phyloP scores from a whole-genome alignment of 169 alveolate species.

The Plasmodium berghei region DNA sequence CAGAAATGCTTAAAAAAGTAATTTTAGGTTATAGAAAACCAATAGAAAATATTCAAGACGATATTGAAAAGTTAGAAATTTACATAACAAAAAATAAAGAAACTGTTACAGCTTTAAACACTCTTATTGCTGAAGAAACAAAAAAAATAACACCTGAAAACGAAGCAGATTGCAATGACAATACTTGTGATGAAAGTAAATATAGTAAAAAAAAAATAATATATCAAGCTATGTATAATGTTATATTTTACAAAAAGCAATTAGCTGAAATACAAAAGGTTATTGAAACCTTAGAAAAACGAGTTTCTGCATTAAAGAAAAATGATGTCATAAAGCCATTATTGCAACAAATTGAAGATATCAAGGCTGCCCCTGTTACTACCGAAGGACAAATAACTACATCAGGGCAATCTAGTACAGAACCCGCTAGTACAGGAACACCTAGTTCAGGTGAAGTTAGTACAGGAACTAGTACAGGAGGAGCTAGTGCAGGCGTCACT shows the following conservation, averaged over 20 bases:
- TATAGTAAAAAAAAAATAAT: not conserved
- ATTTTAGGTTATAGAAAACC: conserved; percentile 59
- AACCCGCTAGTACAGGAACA: no score
- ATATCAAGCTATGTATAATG: conserved; percentile 27
- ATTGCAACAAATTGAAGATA: conserved; percentile 2
- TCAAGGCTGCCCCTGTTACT: not conserved
- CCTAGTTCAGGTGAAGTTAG: no score
- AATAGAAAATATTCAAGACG: conserved; percentile 44
- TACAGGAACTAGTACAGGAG: no score
- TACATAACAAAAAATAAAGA: conserved; percentile 7
- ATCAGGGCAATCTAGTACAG: no score
- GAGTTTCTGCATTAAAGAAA: conserved; percentile 15
- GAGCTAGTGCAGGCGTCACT: no score
- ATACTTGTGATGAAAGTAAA: not conserved
- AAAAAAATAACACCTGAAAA: not conserved
- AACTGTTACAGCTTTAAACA: conserved; percentile 4
- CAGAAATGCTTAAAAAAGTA: conserved; percentile 38
- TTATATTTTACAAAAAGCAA: conserved; percentile 42
- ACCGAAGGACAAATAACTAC: not conserved
- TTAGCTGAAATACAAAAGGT: conserved; percentile 34
- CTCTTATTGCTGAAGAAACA: conserved; percentile 9
- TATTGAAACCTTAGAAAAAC: conserved; percentile 20
- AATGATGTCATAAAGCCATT: conserved; percentile 13
- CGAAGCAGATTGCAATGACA: no score
- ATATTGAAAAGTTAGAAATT: conserved; percentile 20